Evolutionary conservation across 1,284 basidiomycete genomes (phyloP).

Genomic region (Ceratobasidium sp.): DNA sequence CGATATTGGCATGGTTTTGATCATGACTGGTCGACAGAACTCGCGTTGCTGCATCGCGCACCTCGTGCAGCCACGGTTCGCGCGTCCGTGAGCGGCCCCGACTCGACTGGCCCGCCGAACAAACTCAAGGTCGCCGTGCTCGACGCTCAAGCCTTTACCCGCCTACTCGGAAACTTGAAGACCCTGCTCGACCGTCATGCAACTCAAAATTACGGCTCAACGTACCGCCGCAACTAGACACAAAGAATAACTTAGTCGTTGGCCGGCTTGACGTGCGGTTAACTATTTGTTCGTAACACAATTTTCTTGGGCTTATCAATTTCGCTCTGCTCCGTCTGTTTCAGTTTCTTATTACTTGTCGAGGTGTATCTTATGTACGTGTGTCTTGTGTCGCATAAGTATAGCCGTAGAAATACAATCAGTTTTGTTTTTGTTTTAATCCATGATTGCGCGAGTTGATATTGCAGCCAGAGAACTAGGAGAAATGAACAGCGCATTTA

Average conservation of each 20-base stretch:
- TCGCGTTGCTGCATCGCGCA: constrained; percentile 83
- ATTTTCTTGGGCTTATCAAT: constrained; percentile 19
- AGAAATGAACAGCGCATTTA: background rate
- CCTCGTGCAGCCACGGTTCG: constrained; percentile 95
- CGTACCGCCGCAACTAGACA: constrained; percentile 28
- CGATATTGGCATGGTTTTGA: background rate
- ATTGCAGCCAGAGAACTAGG: background rate
- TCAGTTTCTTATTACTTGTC: background rate
- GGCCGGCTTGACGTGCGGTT: background rate
- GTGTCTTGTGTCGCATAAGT: constrained; percentile 26
- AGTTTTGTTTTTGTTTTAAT: background rate
- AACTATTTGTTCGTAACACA: background rate
- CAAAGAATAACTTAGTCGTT: background rate
- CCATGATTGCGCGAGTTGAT: background rate
- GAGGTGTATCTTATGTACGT: constrained; percentile 37
- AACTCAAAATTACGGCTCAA: constrained; percentile 29
- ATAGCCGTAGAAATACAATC: constrained; percentile 28
- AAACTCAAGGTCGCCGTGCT: constrained; percentile 93
- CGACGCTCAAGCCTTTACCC: constrained; percentile 93
- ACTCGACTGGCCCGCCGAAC: constrained; percentile 53
- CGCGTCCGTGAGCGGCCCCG: constrained; percentile 66
- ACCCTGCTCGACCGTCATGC: constrained; percentile 90
- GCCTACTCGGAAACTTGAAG: constrained; percentile 88
- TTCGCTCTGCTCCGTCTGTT: background rate
- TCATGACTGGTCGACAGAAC: constrained; percentile 62